phyloP scores from a whole-genome alignment of 371 early-diverging fungal species.

The Lichtheimia ornata region DNA sequence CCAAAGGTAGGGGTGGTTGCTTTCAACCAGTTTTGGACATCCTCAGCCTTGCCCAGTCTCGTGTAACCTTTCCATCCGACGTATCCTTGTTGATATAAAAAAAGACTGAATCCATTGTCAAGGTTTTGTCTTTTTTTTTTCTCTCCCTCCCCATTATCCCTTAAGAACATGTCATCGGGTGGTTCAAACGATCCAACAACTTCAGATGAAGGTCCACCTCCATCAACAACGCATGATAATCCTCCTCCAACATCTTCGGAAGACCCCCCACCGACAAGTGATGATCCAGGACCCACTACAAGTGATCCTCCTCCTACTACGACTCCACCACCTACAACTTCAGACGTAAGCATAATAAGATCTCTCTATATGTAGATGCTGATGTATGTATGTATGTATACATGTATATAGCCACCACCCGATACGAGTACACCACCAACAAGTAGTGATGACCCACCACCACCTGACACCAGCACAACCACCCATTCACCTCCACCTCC shows the following conservation, averaged over 20 bases:
- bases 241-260: neutral
- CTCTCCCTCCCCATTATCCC: no score
- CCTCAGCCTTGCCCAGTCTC: neutral
- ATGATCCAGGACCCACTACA: neutral
- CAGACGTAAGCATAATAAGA: no score
- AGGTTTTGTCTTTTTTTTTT: neutral
- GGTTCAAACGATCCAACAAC: constrained; percentile 3
- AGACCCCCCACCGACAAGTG: neutral
- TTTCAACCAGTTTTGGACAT: no score
- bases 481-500: no score
- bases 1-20: no score
- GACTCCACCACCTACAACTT: neutral
- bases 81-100: neutral
- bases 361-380: no score
- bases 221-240: neutral
- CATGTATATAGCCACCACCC: no score
- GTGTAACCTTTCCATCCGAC: constrained; percentile 3
- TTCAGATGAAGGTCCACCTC: constrained; percentile 2
- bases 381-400: no score
- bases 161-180: neutral
- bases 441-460: no score
- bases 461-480: no score
- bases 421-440: no score
- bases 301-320: neutral
- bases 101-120: neutral